phyloP scores from a whole-genome alignment of 305 asterid species.

The Caryopteris hybrid region DNA sequence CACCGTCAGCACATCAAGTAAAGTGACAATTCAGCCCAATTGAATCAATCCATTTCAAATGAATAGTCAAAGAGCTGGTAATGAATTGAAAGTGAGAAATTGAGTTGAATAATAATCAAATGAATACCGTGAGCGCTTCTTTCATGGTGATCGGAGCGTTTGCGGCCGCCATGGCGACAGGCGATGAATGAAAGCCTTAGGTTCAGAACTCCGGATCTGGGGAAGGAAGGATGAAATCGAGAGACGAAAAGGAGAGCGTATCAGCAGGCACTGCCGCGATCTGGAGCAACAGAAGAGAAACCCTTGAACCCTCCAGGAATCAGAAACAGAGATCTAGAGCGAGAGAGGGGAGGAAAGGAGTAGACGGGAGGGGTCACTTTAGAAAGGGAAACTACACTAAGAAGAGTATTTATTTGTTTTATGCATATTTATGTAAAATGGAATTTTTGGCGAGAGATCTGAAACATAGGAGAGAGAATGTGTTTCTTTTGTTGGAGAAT shows the following conservation, averaged over 20 bases:
- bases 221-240: constrained; percentile 12
- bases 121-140: constrained; percentile 74
- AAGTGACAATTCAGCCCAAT: constrained; percentile 15
- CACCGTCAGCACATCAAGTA: constrained; percentile 20
- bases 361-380: constrained; percentile 12
- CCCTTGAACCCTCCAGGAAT: constrained; percentile 31
- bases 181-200: constrained; percentile 39
- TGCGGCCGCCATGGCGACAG: constrained; percentile 85
- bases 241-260: constrained; percentile 11
- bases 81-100: constrained; percentile 15
- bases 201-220: constrained; percentile 51
- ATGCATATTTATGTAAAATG: neutral
- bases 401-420: neutral
- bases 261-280: constrained; percentile 22
- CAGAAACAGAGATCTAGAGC: constrained; percentile 26
- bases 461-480: constrained; percentile 22
- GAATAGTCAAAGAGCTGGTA: constrained; percentile 17
- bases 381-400: constrained; percentile 19
- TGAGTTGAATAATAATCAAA: constrained; percentile 16
- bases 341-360: constrained; percentile 8
- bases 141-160: constrained; percentile 94
- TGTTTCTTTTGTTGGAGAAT: neutral
- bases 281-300: constrained; percentile 30
- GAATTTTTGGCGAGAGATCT: constrained; percentile 22
- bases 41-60: neutral